Conservation (phyloP, 306 rosid genomes). For the Albizia julibrissin region DNA sequence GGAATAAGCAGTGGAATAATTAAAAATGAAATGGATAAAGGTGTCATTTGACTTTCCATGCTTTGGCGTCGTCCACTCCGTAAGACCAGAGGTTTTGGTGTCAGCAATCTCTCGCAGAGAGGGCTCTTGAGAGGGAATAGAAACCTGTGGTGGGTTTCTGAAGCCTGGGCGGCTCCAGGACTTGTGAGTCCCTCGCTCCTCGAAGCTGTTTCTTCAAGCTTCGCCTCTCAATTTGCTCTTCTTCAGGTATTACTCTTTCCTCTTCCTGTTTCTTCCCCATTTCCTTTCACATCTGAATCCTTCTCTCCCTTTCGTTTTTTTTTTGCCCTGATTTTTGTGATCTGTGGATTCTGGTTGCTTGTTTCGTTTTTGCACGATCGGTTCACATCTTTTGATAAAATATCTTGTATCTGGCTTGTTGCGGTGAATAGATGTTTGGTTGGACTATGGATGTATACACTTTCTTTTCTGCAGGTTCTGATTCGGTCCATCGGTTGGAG, state of each 20-base stretch:
- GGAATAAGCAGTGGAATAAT: no score
- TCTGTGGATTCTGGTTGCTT: not conserved
- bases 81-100: no score
- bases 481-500: not conserved
- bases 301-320: not conserved
- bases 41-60: constrained; percentile 27
- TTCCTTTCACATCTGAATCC: not conserved
- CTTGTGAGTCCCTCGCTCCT: not conserved
- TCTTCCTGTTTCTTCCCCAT: not conserved
- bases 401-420: not conserved
- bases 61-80: no score
- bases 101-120: not conserved
- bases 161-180: not conserved
- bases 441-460: not conserved
- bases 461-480: not conserved
- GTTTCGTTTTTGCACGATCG: not conserved
- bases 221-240: not conserved
- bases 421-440: not conserved
- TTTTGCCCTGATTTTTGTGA: not conserved
- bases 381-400: not conserved
- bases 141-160: not conserved
- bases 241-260: not conserved
- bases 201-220: not conserved
- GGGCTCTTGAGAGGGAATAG: not conserved
- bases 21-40: not conserved